These are phyloP conservation scores for Gentiana macrophylla DNA, from an alignment of 257 asterid species.

Conservation along the genomic window DNA sequence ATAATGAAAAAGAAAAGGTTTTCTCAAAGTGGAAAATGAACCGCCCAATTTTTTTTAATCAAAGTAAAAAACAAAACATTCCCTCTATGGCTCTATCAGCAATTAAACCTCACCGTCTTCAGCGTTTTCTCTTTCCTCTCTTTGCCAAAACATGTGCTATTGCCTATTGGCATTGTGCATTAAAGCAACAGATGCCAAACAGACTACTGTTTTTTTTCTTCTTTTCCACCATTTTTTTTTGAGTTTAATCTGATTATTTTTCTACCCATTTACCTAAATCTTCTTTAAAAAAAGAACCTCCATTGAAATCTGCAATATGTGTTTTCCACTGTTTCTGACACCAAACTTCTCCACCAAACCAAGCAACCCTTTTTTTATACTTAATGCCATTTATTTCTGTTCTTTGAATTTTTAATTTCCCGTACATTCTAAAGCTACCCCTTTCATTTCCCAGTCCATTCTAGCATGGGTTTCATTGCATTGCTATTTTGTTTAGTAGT, in stretches of 20 bases:
- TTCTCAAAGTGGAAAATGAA: background rate
- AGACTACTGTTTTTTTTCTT: too few species aligned
- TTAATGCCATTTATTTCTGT: constrained; percentile 10
- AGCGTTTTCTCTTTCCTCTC: background rate
- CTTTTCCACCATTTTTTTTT: too few species aligned
- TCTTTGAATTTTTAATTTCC: constrained; percentile 11
- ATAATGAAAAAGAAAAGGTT: too few species aligned
- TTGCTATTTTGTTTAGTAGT: too few species aligned
- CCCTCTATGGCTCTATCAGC: background rate
- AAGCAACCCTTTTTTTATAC: constrained; percentile 25
- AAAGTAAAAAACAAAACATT: constrained; percentile 1
- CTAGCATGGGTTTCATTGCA: too few species aligned
- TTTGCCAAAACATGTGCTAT: too few species aligned
- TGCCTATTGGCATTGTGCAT: background rate
- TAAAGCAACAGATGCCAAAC: too few species aligned
- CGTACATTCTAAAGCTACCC: too few species aligned
- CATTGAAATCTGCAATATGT: constrained; percentile 2
- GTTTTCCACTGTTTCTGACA: constrained; percentile 15
- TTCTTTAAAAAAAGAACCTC: constrained; percentile 2
- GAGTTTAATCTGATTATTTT: too few species aligned
- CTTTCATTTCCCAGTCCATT: too few species aligned
- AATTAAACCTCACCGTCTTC: background rate
- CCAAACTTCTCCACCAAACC: constrained; percentile 46
- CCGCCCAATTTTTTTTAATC: constrained; percentile 5
- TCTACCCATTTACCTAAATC: background rate